Conservation (phyloP, 768 basidiomycete species). For the Kwoniella mangroviensis region DNA sequence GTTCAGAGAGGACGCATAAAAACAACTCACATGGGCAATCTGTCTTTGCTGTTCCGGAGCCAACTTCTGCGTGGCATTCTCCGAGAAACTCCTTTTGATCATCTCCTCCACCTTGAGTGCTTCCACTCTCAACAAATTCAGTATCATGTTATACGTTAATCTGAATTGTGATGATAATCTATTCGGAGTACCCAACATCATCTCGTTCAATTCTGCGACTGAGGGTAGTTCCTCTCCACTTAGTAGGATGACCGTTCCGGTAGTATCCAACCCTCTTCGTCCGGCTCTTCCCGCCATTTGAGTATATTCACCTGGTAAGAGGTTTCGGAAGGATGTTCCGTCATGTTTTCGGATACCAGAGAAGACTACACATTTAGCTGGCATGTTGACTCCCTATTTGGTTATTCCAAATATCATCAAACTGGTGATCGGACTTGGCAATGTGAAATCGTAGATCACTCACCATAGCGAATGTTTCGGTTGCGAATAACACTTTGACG, state of each 20-base stretch:
- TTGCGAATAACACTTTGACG: conserved; percentile 95
- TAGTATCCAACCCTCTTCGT: conserved; percentile 89
- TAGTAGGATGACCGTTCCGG: conserved; percentile 88
- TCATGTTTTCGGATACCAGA: conserved; percentile 95
- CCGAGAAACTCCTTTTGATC: conserved; percentile 99
- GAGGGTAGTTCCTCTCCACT: conserved; percentile 84
- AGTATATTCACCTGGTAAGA: conserved; percentile 73
- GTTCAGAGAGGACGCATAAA: too few species aligned
- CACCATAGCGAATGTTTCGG: conserved; percentile 99
- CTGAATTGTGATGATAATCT: conserved; percentile 95
- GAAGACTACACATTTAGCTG: conserved; percentile 94
- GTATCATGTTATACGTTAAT: conserved; percentile 98
- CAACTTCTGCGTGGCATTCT: conserved; percentile 90
- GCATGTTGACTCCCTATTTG: conserved; percentile 96
- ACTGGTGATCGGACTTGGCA: background rate
- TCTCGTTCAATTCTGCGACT: conserved; percentile 74
- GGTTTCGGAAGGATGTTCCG: conserved; percentile 77
- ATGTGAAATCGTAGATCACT: background rate
- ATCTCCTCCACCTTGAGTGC: conserved; percentile 96
- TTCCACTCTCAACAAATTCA: conserved; percentile 94
- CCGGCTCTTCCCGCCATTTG: conserved; percentile 99
- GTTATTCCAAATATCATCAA: too few species aligned
- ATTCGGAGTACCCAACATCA: conserved; percentile 93
- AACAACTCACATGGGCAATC: conserved; percentile 79
- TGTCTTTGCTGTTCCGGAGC: conserved; percentile 91